Evolutionary conservation across 1,284 basidiomycete genomes (phyloP).

Genomic region (Psilocybe mexicana): DNA sequence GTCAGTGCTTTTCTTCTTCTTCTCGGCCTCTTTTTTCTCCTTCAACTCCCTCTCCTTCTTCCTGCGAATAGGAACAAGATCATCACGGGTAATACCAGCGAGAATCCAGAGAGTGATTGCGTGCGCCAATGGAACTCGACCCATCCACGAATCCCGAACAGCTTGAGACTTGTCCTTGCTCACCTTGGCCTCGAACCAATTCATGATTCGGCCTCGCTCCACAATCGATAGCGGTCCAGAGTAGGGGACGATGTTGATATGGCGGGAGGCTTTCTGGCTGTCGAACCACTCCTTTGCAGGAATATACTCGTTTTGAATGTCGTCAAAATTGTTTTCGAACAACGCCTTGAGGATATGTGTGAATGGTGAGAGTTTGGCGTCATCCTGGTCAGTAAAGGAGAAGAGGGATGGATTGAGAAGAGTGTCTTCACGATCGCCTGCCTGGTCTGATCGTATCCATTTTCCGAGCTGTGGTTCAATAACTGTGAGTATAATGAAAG

Average conservation of each 20-base stretch:
- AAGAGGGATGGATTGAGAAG: slow-evolving; percentile 8
- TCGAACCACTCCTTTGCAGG: slow-evolving; percentile 14
- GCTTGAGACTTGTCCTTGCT: not conserved
- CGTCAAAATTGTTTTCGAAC: not conserved
- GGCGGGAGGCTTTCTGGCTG: not conserved
- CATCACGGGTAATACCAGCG: not conserved
- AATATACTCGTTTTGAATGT: not conserved
- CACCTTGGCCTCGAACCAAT: slow-evolving; percentile 18
- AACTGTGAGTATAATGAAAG: not conserved
- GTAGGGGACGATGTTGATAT: slow-evolving; percentile 1
- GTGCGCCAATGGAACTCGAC: slow-evolving; percentile 9
- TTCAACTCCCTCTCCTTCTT: not conserved
- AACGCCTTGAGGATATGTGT: slow-evolving; percentile 5
- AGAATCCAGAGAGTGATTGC: slow-evolving; percentile 11
- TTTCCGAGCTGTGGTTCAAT: slow-evolving; percentile 11
- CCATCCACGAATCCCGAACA: slow-evolving; percentile 2
- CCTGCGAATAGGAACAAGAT: not conserved
- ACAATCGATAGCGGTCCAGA: slow-evolving; percentile 12
- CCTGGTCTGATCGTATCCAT: slow-evolving; percentile 10
- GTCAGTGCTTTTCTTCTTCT: too few relatives aligned
- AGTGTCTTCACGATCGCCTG: slow-evolving; percentile 12
- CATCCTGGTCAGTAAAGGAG: slow-evolving; percentile 6
- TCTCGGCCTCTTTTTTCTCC: too few relatives aligned
- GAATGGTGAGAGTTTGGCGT: slow-evolving; percentile 8
- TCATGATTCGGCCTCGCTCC: slow-evolving; percentile 13